Base-by-base conservation (phyloP, 495 filamentous ascomycete genomes). In the Pyrenula aspistea region DNA sequence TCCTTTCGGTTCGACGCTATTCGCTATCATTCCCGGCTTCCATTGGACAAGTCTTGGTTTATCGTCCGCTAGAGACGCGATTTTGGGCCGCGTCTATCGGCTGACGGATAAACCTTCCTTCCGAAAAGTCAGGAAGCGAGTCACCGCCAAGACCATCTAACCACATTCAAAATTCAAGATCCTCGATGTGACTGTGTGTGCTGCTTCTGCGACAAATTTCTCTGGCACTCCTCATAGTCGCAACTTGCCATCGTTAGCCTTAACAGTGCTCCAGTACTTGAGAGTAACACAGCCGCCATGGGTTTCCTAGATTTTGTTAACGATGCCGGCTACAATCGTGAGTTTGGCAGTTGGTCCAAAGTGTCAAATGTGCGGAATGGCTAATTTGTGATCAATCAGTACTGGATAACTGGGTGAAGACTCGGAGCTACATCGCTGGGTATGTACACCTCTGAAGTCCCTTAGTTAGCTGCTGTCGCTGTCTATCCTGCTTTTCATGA, bases 401-500 rank as follows among this genome's bases (percentile, higher is more conserved):
- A 69, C 86, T 96, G 68, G 88, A 96, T 82, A 84, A 81, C 79
- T 97, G 83, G 85, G 77, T 95, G 67, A 82, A 82, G 62, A 89
- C 87, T 63, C 85, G 91, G 65, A 93, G 87, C 76, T 98, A 98
- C 80, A 83, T 98, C 66, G 79, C 85, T 74, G 91, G 91, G 91
- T 95, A 86, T 72, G 81, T 68, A n/a, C n/a, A n/a, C n/a, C n/a
- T n/a, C n/a, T n/a, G n/a, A n/a, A n/a, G n/a, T n/a, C n/a, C n/a
- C n/a, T n/a, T n/a, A n/a, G n/a, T n/a, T n/a, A n/a, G n/a, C n/a
- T n/a, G n/a, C n/a, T n/a, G n/a, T n/a, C n/a, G n/a, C n/a, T n/a
- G 48, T 56, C 54, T 48, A 60, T 60, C 57, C 61, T 60, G 57
- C 57, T 72, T 70, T 70, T 66, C 59, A 81, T 93, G 89, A 95